Base-by-base conservation (phyloP, 352 stramenopile species). In the Pythium pyrilobum region DNA sequence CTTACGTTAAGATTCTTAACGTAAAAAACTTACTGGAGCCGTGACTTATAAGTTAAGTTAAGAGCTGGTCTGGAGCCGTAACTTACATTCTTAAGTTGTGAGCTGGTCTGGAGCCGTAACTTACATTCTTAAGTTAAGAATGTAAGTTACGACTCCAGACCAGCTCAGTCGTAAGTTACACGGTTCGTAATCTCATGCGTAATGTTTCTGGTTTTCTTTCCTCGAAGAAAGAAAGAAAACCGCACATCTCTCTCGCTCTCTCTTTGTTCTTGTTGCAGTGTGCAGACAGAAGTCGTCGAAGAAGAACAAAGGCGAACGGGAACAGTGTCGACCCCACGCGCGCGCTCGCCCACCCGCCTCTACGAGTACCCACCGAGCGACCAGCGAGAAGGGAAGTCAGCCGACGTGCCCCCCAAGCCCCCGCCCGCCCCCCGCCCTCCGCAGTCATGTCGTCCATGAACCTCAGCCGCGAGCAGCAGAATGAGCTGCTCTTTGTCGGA, bases 401-500 rank as follows among this genome's bases (percentile, higher is more conserved):
- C 10, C 16, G 16, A 5, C 16, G 27, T 25, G 21, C 29, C 16
- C 18, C 28, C 12, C 5, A 33, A 24, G 6, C 4, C 44, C 1
- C 29, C 33, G 15, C 28, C 18, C 4, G 7, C 18, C 20, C 13
- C 2, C 11, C 13, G 28, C 43, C 11, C 21, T 13, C 15, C 9
- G n/a, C 1, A 33, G 20, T 46, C 25, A 65, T 65, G 57, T 65
- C 57, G 36, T 53, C 75, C 32, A 94, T 94, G 84, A 92, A 92
- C 51, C 69, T 94, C 29, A 94, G 77, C 29, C 84, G 81, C 54
- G 84, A 94, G 56, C 84, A 94, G 63, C 84, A 94, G 67, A 93
- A 94, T 54, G 91, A 97, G 71, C 81, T 98, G 42, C 82, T 98
- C 37, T 98, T 96, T 64, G 86, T 97, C 27, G 87, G 87, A 55